Evolutionary conservation across 108 stramenopile genomes (phyloP).

Genomic region (Discostella pseudostelligera): DNA sequence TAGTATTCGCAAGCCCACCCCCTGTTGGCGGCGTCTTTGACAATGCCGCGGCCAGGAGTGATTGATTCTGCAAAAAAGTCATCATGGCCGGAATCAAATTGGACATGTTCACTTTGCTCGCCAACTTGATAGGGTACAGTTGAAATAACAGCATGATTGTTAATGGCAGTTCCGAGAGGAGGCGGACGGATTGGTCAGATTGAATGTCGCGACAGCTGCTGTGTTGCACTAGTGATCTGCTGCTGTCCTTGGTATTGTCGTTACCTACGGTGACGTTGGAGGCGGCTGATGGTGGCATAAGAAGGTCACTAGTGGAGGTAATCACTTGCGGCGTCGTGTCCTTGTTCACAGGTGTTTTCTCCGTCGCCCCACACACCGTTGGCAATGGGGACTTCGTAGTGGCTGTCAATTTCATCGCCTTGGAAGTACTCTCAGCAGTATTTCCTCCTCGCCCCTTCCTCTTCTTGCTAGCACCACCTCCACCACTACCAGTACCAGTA

Average conservation of each 20-base stretch:
- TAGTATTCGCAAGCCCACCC: background rate
- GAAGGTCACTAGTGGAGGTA: background rate
- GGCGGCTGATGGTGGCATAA: background rate
- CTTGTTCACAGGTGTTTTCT: conserved; percentile 14
- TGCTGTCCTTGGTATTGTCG: conserved; percentile 4
- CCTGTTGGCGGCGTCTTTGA: background rate
- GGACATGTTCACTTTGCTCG: conserved; percentile 74
- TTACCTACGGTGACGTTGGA: conserved; percentile 7
- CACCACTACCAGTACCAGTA: background rate
- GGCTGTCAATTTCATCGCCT: too few relatives aligned
- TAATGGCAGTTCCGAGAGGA: conserved; percentile 89
- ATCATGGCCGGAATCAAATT: conserved; percentile 88
- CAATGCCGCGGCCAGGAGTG: background rate
- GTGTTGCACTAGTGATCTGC: background rate
- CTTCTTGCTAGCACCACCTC: background rate
- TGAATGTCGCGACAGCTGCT: conserved; percentile 17
- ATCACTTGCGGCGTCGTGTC: conserved; percentile 20
- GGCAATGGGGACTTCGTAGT: too few relatives aligned
- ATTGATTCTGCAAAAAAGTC: conserved; percentile 62
- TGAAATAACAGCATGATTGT: conserved; percentile 93
- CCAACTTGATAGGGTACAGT: conserved; percentile 78
- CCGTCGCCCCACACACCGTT: background rate
- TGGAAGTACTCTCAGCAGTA: too few relatives aligned
- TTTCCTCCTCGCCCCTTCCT: background rate
- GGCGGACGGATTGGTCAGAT: conserved; percentile 75